Evolutionary conservation across 129 eudicot species (phyloP).

Genomic region (Lactuca saligna): DNA sequence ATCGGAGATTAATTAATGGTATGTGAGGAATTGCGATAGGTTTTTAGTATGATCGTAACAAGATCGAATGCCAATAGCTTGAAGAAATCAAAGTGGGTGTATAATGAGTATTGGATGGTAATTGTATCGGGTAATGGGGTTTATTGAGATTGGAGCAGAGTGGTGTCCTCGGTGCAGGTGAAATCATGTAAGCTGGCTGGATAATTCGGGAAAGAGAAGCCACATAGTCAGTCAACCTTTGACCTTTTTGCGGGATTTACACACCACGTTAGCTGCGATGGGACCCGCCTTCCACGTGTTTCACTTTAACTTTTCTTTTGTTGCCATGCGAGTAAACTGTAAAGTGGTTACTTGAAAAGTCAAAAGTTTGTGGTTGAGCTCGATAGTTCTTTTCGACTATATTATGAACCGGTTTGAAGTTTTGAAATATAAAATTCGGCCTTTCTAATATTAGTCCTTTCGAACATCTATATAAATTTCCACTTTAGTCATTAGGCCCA

Average conservation of each 20-base stretch:
- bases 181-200: constrained; percentile 7
- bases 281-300: constrained; percentile 29
- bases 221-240: constrained; percentile 43
- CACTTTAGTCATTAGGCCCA: too few relatives aligned
- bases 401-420: too few relatives aligned
- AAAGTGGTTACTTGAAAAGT: neutral
- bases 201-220: constrained; percentile 42
- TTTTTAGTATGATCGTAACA: constrained; percentile 3
- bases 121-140: neutral
- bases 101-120: neutral
- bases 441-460: too few relatives aligned
- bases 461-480: too few relatives aligned
- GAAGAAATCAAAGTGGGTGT: neutral
- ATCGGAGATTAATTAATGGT: constrained; percentile 11
- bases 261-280: constrained; percentile 18
- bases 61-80: neutral
- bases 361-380: too few relatives aligned
- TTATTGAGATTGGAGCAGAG: constrained; percentile 35
- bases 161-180: constrained; percentile 11
- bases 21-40: neutral
- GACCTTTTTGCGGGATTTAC: constrained; percentile 12
- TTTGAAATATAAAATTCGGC: too few relatives aligned
- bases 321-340: constrained; percentile 14
- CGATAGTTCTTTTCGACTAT: too few relatives aligned
- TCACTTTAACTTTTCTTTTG: constrained; percentile 16